Conservation (phyloP, 108 stramenopile species). For the Schizochytrium sp. region DNA sequence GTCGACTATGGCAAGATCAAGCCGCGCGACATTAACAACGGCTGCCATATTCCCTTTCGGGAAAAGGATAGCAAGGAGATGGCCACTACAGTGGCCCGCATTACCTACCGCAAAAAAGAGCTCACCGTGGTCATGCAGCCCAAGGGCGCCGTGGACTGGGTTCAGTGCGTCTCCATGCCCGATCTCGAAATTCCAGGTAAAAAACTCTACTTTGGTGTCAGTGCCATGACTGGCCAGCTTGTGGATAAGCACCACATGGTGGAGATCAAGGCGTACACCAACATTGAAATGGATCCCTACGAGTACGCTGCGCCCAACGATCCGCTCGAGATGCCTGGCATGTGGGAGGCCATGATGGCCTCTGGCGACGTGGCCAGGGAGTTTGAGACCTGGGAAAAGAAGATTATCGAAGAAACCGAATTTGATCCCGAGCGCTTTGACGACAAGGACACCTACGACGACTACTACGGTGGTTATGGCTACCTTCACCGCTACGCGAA, state of each 20-base stretch:
- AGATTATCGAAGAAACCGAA: not conserved
- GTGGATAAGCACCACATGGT: conserved; percentile 18
- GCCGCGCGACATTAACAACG: not conserved
- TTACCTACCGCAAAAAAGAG: not conserved
- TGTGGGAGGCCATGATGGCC: not conserved
- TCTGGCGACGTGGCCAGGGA: not conserved
- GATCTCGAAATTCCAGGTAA: not conserved
- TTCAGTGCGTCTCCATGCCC: not conserved
- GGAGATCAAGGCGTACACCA: conserved; percentile 13
- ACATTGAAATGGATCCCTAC: conserved; percentile 4
- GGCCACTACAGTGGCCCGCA: not conserved
- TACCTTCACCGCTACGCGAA: not conserved
- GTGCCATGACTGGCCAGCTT: conserved; percentile 9
- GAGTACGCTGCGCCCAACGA: not conserved
- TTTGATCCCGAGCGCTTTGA: not conserved
- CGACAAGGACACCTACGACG: not conserved
- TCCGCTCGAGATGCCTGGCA: not conserved
- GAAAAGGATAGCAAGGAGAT: not conserved
- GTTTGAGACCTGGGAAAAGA: conserved; percentile 6
- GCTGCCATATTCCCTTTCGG: conserved; percentile 1
- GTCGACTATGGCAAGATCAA: not conserved
- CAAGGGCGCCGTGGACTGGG: not conserved
- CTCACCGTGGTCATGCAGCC: not conserved
- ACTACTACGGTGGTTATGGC: not conserved
- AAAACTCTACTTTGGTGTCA: not conserved